A percentile compares a stretch with the other conserved stretches of the same genome.
Evolutionary conservation across 768 basidiomycete species (phyloP).

Genomic region (Chalciporus chontae): DNA sequence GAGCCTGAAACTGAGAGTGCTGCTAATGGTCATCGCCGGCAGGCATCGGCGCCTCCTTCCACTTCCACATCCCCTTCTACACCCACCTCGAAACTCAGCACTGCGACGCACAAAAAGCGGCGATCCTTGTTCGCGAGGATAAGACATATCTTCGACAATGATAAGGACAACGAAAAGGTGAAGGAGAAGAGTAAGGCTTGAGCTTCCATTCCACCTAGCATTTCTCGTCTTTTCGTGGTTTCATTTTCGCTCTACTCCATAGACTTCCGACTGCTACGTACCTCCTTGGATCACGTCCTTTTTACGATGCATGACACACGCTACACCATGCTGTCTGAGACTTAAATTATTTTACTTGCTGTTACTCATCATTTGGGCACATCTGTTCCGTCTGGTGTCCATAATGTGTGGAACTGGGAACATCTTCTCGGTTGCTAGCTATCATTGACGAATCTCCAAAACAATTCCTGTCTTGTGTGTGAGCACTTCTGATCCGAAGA

Average conservation of each 20-base stretch:
- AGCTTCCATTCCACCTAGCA: not conserved
- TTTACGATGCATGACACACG: conserved; percentile 10
- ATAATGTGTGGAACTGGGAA: conserved; percentile 1
- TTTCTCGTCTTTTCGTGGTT: not conserved
- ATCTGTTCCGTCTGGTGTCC: conserved; percentile 11
- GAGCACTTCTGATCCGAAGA: not conserved
- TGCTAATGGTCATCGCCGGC: not conserved
- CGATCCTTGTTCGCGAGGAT: conserved; percentile 51
- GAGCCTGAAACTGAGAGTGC: not conserved
- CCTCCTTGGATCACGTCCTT: conserved; percentile 12
- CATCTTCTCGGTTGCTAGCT: not conserved
- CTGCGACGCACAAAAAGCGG: conserved; percentile 44
- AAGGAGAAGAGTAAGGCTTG: conserved; percentile 30
- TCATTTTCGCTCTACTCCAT: not conserved
- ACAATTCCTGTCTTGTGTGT: conserved; percentile 38
- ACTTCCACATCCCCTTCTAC: conserved; percentile 11
- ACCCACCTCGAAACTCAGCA: conserved; percentile 35
- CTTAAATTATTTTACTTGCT: conserved; percentile 18
- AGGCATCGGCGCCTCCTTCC: conserved; percentile 1
- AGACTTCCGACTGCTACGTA: not conserved
- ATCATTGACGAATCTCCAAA: conserved; percentile 36
- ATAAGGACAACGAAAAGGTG: conserved; percentile 34
- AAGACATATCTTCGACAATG: conserved; percentile 51
- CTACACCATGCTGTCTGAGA: conserved; percentile 12
- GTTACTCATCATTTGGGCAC: conserved; percentile 8